These are phyloP conservation scores for Venturia asperata DNA, from an alignment of 2,329 filamentous ascomycete genomes.

Conservation along the genomic window DNA sequence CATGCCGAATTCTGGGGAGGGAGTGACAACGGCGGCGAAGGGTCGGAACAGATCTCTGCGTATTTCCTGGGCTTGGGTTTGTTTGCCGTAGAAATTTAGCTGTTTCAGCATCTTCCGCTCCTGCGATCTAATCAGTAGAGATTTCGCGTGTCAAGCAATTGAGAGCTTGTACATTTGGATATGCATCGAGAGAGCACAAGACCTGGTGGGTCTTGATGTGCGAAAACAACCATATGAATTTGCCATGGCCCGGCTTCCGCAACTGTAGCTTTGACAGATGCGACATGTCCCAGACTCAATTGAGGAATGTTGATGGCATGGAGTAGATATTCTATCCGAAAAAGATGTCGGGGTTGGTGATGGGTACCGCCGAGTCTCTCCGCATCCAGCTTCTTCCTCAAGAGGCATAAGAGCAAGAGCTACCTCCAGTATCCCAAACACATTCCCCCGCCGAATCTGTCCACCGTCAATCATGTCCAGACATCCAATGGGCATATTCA, in stretches of 20 bases:
- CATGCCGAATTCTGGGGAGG: constrained; percentile 43
- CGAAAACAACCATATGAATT: constrained; percentile 56
- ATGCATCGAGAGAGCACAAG: constrained; percentile 53
- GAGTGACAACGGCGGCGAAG: constrained; percentile 52
- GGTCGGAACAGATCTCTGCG: constrained; percentile 58
- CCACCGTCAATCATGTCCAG: neutral
- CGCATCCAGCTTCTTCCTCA: neutral
- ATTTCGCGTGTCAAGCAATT: constrained; percentile 4
- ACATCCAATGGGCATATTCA: neutral
- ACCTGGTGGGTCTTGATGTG: constrained; percentile 57
- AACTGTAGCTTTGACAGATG: neutral
- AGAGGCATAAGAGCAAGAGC: neutral
- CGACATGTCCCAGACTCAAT: constrained; percentile 14
- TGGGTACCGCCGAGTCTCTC: neutral
- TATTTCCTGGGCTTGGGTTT: constrained; percentile 50
- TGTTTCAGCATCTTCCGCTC: constrained; percentile 49
- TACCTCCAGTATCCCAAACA: neutral
- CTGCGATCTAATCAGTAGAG: constrained; percentile 25
- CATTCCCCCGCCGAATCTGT: neutral
- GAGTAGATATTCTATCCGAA: too few relatives aligned
- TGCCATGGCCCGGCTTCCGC: constrained; percentile 30
- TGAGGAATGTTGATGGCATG: neutral
- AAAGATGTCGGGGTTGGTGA: constrained; percentile 9
- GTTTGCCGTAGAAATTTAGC: constrained; percentile 57
- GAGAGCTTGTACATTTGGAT: constrained; percentile 43